Conservation (phyloP, 2,329 filamentous ascomycete genomes). For the Colletotrichum euphorbiae region DNA sequence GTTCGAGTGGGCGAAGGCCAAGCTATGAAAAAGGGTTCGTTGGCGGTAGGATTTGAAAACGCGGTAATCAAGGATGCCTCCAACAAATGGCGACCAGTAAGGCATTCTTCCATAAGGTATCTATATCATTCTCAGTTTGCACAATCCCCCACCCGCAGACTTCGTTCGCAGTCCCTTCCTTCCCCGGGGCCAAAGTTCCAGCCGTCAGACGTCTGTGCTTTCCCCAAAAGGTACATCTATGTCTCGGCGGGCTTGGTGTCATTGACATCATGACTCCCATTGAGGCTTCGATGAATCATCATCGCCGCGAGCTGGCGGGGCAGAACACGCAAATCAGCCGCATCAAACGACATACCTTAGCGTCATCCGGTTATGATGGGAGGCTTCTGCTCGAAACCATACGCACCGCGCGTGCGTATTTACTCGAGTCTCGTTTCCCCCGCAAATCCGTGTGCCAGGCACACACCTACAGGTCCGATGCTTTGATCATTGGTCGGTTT, state of each 20-base stretch:
- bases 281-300: conserved; percentile 32
- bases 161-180: background rate
- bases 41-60: no score
- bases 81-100: background rate
- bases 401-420: background rate
- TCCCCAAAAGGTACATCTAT: background rate
- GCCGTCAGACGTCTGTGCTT: conserved; percentile 22
- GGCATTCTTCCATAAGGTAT: background rate
- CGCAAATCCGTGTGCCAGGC: background rate
- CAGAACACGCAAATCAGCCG: conserved; percentile 4
- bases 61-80: no score
- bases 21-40: no score
- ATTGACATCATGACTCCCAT: conserved; percentile 34
- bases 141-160: background rate
- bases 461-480: no score
- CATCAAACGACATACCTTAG: conserved; percentile 7
- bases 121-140: background rate
- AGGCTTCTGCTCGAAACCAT: background rate
- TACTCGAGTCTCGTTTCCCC: background rate
- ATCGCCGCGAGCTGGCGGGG: conserved; percentile 6
- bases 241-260: background rate
- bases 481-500: conserved; percentile 2
- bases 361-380: background rate
- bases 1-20: no score
- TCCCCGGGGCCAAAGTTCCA: background rate